These are phyloP conservation scores for Cytospora mali DNA, from an alignment of 2,329 filamentous ascomycete species.

Conservation along the genomic window DNA sequence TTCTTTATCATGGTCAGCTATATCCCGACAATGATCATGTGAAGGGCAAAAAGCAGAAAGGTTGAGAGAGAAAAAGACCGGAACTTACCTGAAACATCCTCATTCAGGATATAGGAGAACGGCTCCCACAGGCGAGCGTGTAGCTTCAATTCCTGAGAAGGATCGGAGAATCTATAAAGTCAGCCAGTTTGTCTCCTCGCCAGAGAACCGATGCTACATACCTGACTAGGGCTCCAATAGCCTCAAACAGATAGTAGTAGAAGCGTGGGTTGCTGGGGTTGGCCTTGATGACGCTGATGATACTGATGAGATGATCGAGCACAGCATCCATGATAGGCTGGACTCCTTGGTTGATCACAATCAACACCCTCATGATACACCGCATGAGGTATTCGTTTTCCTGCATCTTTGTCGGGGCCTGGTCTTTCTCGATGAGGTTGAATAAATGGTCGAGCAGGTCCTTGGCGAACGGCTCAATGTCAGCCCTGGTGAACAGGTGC, in stretches of 20 bases:
- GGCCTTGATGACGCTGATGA: constrained; percentile 87
- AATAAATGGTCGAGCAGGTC: constrained; percentile 90
- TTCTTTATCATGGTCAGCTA: constrained; percentile 56
- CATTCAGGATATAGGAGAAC: constrained; percentile 77
- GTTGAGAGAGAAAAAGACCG: background rate
- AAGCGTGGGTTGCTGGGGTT: constrained; percentile 98
- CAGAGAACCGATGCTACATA: constrained; percentile 36
- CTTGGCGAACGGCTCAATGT: constrained; percentile 80
- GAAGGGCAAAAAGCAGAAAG: background rate
- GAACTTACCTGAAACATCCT: constrained; percentile 74
- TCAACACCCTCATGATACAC: constrained; percentile 95
- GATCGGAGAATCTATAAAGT: constrained; percentile 62
- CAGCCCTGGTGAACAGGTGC: constrained; percentile 76
- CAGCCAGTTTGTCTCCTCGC: background rate
- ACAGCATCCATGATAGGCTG: constrained; percentile 74
- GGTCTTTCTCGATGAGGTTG: constrained; percentile 83
- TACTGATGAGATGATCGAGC: constrained; percentile 81
- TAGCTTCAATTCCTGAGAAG: constrained; percentile 69
- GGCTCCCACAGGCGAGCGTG: constrained; percentile 82
- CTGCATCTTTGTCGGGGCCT: constrained; percentile 87
- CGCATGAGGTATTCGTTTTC: constrained; percentile 99
- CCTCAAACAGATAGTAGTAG: constrained; percentile 98
- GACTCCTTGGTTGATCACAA: constrained; percentile 86
- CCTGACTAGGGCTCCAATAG: constrained; percentile 83
- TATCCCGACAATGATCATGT: background rate